phyloP scores from a whole-genome alignment of 2,329 filamentous ascomycete species.

The Shiraia bambusicola region DNA sequence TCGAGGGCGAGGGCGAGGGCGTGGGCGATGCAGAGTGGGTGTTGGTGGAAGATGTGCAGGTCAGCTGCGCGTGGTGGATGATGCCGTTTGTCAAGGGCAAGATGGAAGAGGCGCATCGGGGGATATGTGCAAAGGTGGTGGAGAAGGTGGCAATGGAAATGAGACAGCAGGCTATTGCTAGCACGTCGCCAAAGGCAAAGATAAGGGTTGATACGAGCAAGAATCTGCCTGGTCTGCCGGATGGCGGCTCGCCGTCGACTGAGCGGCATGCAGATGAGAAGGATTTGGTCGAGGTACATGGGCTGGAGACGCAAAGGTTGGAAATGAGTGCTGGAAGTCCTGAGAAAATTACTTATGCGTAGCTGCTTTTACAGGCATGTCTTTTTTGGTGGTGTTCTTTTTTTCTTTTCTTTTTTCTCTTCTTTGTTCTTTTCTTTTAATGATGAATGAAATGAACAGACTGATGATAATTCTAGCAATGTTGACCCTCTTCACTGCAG shows the following conservation, averaged over 20 bases:
- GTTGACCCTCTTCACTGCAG: too few species aligned
- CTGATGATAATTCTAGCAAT: too few species aligned
- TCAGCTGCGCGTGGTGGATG: conserved; percentile 37
- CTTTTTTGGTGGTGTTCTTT: too few species aligned
- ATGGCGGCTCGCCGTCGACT: background rate
- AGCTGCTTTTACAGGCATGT: background rate
- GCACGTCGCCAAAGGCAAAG: conserved; percentile 20
- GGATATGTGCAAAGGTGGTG: conserved; percentile 37
- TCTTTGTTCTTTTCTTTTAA: too few species aligned
- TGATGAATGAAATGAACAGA: too few species aligned
- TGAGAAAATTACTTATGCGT: conserved; percentile 28
- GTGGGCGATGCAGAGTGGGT: conserved; percentile 37
- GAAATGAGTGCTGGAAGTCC: conserved; percentile 12
- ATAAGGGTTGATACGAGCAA: conserved; percentile 2
- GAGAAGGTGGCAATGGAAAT: conserved; percentile 34
- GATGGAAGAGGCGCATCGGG: conserved; percentile 37
- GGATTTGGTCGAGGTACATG: conserved; percentile 12
- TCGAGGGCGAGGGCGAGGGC: conserved; percentile 37
- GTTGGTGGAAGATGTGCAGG: conserved; percentile 40
- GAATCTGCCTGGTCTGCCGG: conserved; percentile 2
- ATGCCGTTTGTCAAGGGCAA: conserved; percentile 41
- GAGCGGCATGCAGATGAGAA: background rate
- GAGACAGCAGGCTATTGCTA: conserved; percentile 18
- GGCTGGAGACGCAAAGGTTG: conserved; percentile 11
- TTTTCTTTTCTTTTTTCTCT: too few species aligned